Base-by-base conservation (phyloP, 2,329 filamentous ascomycete species). In the Trichothecium roseum region DNA sequence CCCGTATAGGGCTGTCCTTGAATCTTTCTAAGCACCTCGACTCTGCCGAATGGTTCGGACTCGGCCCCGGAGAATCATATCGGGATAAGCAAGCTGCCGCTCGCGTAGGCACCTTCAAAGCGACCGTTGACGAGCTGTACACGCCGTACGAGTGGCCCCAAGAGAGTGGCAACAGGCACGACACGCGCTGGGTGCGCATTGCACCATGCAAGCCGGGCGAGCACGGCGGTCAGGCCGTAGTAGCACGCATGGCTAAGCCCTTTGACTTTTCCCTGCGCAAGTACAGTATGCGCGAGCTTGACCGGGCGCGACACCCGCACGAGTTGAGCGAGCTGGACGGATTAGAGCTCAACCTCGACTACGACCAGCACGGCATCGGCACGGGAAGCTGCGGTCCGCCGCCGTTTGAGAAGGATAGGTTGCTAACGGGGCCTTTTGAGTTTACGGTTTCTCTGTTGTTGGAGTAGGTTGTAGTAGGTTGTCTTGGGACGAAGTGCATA, bases 141-240 rank as follows among this genome's bases (percentile, higher is more conserved):
- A 65, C 67, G 0, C 59, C 63, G 1, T 82, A 81, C 45, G 79
- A 84, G 14, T 74, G 76, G 16, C 79, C 79, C 0, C 79, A 84
- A 49, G 79, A 84, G 45, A 74, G 69, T 35, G 74, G 75, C 1
- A 84, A 83, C 50, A 62, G 73, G 12, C 72, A 71, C 37, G 73
- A 73, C 24, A 72, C 69, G 0, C 61, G 71, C 6, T 82, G 74
- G 69, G 53, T 81, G 4, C 54, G 56, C 12, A 38, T 66, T 6
- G 47, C 37, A 3, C 38, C 53, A 16, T 35, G 38, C 8, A 18
- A n/a, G 10, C 37, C 40, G 40, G 2, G 42, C 4, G 35, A 32
- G 35, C 35, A 37, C 16, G 37, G 37, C 18, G 32, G 32, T 18
- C 18, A 27, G n/a, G 24, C 32, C 17, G 14, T 38, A 17, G 26